Evolutionary conservation across 2,329 filamentous ascomycete species (phyloP).

Genomic region (Colletotrichum viniferum): DNA sequence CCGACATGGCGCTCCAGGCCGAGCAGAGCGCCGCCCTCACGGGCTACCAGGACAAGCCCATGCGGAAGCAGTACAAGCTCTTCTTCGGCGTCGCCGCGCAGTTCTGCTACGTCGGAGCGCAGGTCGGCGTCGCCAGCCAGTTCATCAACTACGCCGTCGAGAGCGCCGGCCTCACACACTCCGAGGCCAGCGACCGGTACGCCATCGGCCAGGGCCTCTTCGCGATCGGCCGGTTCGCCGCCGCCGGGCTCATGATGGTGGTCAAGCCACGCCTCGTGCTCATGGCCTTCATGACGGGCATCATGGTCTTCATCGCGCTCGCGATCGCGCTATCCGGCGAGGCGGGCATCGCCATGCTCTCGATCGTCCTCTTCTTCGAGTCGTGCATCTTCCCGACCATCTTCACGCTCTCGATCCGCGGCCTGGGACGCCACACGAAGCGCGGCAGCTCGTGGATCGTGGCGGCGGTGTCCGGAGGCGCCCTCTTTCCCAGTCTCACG

Average conservation of each 20-base stretch:
- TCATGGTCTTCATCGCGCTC: constrained; percentile 59
- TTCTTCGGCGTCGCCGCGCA: constrained; percentile 66
- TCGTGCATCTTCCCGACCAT: constrained; percentile 65
- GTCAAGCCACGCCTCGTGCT: constrained; percentile 62
- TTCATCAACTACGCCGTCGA: constrained; percentile 55
- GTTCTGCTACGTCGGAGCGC: constrained; percentile 68
- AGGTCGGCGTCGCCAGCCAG: constrained; percentile 57
- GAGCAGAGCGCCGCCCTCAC: constrained; percentile 44
- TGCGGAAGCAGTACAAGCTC: constrained; percentile 63
- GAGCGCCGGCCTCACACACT: constrained; percentile 31
- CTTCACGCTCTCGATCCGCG: constrained; percentile 58
- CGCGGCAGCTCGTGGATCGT: constrained; percentile 45
- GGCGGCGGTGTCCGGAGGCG: not conserved
- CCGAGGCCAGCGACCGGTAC: constrained; percentile 49
- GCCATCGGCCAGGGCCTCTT: constrained; percentile 65
- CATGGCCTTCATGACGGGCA: constrained; percentile 53
- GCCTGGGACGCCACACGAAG: constrained; percentile 61
- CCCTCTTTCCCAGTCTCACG: constrained; percentile 4
- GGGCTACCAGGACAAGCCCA: constrained; percentile 41
- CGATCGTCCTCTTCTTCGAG: constrained; percentile 60
- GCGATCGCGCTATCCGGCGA: constrained; percentile 56
- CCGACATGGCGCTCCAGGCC: constrained; percentile 63
- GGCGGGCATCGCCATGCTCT: constrained; percentile 59
- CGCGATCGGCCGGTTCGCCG: constrained; percentile 63
- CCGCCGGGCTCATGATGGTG: constrained; percentile 59